A percentile compares a stretch with the other conserved stretches of the same genome.
phyloP scores from a whole-genome alignment of 2,329 filamentous ascomycete genomes.

The Mycocentrospora acerina region DNA sequence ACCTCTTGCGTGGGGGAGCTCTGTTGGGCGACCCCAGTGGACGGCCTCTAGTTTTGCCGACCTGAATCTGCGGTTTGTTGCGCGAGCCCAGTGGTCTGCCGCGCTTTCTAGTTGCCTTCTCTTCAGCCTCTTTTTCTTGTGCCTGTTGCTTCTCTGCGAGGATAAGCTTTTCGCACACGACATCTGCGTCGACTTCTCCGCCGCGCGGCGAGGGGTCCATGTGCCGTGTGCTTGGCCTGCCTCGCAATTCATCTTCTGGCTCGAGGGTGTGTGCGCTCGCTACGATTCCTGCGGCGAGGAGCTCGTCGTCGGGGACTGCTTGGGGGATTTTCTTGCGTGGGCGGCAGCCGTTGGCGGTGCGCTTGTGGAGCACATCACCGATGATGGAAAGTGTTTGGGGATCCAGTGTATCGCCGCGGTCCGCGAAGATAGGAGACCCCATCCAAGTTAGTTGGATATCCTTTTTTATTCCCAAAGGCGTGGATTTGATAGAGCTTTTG shows the following conservation, averaged over 20 bases:
- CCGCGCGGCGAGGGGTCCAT: constrained; percentile 7
- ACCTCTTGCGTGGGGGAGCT: too few species aligned
- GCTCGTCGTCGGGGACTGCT: background rate
- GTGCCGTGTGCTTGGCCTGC: constrained; percentile 1
- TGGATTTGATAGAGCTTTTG: constrained; percentile 10
- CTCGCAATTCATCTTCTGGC: background rate
- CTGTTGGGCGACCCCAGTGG: too few species aligned
- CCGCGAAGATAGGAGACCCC: constrained; percentile 37
- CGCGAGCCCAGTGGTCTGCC: too few species aligned
- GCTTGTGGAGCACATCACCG: constrained; percentile 1
- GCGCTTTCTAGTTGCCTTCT: constrained; percentile 2
- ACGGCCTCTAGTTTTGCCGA: too few species aligned
- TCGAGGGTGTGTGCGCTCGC: background rate
- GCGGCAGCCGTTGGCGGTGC: constrained; percentile 4
- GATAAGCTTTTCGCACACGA: background rate
- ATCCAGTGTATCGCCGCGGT: constrained; percentile 20
- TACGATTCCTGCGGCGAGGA: constrained; percentile 1
- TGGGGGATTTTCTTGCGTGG: background rate
- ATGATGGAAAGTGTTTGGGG: constrained; percentile 23
- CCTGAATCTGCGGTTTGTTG: too few species aligned
- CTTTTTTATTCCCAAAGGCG: constrained; percentile 24
- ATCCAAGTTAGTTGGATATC: constrained; percentile 43
- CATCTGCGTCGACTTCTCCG: constrained; percentile 1
- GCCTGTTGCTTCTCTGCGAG: background rate
- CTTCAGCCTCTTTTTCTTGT: background rate